Percentiles rank a stretch among this genome's conserved stretches.
Conservation (phyloP, 495 filamentous ascomycete genomes). For the Xylaria longipes region DNA sequence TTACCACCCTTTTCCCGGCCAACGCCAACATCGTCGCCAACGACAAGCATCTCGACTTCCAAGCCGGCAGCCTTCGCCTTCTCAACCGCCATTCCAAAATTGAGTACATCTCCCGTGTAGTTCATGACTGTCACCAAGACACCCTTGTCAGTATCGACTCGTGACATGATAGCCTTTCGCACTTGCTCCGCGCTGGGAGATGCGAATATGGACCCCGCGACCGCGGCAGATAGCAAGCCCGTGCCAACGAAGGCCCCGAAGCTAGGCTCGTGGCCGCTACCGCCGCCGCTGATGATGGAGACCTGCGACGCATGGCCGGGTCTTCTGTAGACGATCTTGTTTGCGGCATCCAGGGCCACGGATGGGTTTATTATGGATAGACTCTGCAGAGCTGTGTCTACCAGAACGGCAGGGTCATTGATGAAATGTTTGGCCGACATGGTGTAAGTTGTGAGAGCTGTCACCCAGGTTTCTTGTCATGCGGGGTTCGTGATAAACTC, state of each 20-base stretch:
- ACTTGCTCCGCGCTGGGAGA: conserved; percentile 88
- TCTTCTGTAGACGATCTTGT: conserved; percentile 88
- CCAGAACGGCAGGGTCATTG: conserved; percentile 80
- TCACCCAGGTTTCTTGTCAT: neutral
- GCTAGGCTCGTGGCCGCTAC: conserved; percentile 90
- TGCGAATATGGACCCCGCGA: conserved; percentile 94
- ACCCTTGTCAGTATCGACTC: conserved; percentile 73
- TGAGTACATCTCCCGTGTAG: conserved; percentile 84
- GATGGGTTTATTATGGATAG: conserved; percentile 86
- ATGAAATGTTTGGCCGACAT: conserved; percentile 89
- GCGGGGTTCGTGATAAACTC: neutral
- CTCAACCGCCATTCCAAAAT: conserved; percentile 94
- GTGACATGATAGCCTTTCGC: conserved; percentile 72
- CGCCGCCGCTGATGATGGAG: conserved; percentile 86
- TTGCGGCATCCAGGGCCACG: conserved; percentile 74
- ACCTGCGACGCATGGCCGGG: conserved; percentile 65
- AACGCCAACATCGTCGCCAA: conserved; percentile 95
- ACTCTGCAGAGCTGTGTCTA: conserved; percentile 77
- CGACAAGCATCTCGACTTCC: conserved; percentile 88
- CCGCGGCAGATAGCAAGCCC: conserved; percentile 83
- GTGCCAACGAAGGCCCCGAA: conserved; percentile 73
- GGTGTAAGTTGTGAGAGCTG: conserved; percentile 9
- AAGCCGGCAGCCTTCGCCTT: conserved; percentile 85
- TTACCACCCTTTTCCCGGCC: conserved; percentile 83
- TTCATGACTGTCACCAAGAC: conserved; percentile 75